phyloP scores from a whole-genome alignment of 805 yeast genomes.

The Kuraishia piskuri region DNA sequence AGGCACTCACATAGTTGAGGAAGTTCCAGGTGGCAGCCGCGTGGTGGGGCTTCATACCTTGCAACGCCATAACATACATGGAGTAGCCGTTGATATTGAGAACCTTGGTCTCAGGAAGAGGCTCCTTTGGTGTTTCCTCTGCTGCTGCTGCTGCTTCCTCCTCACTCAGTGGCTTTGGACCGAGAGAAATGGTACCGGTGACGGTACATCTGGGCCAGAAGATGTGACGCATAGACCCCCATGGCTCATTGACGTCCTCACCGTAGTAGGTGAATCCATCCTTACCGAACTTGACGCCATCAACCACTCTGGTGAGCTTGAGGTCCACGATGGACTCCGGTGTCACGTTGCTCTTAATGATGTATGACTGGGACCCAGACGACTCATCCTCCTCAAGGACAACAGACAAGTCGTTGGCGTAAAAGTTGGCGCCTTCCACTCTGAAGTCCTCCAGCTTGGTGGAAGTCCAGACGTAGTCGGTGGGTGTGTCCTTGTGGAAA shows the following conservation, averaged over 20 bases:
- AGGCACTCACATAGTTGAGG: slow-evolving; percentile 73
- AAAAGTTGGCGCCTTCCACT: slow-evolving; percentile 66
- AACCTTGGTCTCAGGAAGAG: slow-evolving; percentile 2
- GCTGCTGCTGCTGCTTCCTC: slow-evolving; percentile 12
- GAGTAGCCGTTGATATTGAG: slow-evolving; percentile 34
- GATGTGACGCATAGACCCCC: slow-evolving; percentile 95
- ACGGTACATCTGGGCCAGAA: slow-evolving; percentile 91
- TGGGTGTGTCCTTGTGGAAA: slow-evolving; percentile 44
- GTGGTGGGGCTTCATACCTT: slow-evolving; percentile 99
- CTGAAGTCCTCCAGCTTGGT: slow-evolving; percentile 77
- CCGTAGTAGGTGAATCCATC: slow-evolving; percentile 87
- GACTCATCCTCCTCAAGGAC: slow-evolving; percentile 40
- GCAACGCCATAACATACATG: slow-evolving; percentile 93
- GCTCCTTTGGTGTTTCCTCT: slow-evolving; percentile 7
- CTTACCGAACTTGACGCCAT: slow-evolving; percentile 84
- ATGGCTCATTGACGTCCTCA: slow-evolving; percentile 72
- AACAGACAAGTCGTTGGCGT: slow-evolving; percentile 65
- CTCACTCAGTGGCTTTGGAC: slow-evolving; percentile 16
- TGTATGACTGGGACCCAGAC: slow-evolving; percentile 31
- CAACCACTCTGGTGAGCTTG: slow-evolving; percentile 47
- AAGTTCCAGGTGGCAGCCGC: slow-evolving; percentile 98
- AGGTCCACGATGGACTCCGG: slow-evolving; percentile 67
- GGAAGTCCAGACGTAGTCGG: slow-evolving; percentile 75
- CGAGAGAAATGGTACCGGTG: slow-evolving; percentile 52
- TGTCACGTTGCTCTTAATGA: slow-evolving; percentile 56